Evolutionary conservation across 768 basidiomycete species (phyloP).

Genomic region (Kwoniella newhampshirensis): DNA sequence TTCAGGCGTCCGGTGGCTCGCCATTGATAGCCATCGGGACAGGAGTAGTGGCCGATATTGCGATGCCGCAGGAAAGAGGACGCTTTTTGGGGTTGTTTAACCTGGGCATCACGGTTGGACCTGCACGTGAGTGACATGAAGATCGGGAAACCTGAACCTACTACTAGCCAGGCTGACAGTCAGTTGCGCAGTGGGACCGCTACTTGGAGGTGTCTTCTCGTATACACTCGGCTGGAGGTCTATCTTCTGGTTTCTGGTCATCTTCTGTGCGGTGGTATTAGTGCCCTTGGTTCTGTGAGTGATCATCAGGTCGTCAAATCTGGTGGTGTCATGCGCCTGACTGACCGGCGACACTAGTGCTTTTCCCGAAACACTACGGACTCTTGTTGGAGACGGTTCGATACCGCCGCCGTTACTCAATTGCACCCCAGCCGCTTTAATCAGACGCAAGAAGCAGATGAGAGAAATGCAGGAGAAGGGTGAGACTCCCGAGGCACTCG

Average conservation of each 20-base stretch:
- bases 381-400: slow-evolving; percentile 49
- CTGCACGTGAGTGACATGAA: slow-evolving; percentile 19
- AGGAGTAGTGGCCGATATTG: slow-evolving; percentile 79
- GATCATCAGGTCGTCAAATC: not conserved
- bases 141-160: not conserved
- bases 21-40: slow-evolving; percentile 54
- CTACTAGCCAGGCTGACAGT: no score
- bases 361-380: slow-evolving; percentile 58
- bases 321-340: not conserved
- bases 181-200: slow-evolving; percentile 16
- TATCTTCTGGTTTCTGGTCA: slow-evolving; percentile 51
- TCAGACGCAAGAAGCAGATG: slow-evolving; percentile 18
- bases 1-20: slow-evolving; percentile 58
- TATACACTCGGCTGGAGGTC: slow-evolving; percentile 64
- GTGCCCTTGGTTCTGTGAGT: slow-evolving; percentile 55
- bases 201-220: slow-evolving; percentile 54
- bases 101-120: slow-evolving; percentile 33
- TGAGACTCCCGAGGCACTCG: slow-evolving; percentile 12
- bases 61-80: slow-evolving; percentile 69
- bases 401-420: slow-evolving; percentile 45
- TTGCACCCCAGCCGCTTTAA: slow-evolving; percentile 28
- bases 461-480: slow-evolving; percentile 21
- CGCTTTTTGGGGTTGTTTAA: slow-evolving; percentile 69
- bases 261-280: slow-evolving; percentile 33
- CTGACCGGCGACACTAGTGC: slow-evolving; percentile 28